Percentiles rank a stretch among this genome's conserved stretches.
Evolutionary conservation across 495 filamentous ascomycete genomes (phyloP).

Genomic region (Xylaria castorea): DNA sequence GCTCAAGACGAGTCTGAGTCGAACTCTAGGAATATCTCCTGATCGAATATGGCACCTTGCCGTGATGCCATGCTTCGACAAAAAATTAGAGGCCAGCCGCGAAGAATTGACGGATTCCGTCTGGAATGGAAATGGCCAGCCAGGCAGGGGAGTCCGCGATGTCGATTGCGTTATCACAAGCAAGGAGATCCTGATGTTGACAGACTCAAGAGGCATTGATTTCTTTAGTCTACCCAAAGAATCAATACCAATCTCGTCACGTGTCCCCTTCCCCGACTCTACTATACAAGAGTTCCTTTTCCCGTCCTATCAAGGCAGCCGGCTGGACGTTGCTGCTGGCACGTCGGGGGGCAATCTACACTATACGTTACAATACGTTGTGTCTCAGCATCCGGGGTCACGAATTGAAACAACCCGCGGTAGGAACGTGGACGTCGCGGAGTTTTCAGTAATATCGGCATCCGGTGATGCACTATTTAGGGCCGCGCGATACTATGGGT

Average conservation of each 20-base stretch:
- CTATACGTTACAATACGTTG: conserved; percentile 76
- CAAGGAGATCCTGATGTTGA: conserved; percentile 88
- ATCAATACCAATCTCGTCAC: conserved; percentile 45
- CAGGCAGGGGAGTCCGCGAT: conserved; percentile 71
- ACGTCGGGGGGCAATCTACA: conserved; percentile 90
- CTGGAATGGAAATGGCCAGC: conserved; percentile 63
- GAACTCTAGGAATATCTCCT: conserved; percentile 70
- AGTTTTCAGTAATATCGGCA: conserved; percentile 69
- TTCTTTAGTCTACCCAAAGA: conserved; percentile 71
- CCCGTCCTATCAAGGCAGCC: conserved; percentile 43
- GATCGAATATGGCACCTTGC: conserved; percentile 91
- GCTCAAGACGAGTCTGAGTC: conserved; percentile 81
- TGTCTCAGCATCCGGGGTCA: conserved; percentile 71
- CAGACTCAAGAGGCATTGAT: conserved; percentile 74
- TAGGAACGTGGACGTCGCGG: conserved; percentile 87
- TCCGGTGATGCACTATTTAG: conserved; percentile 70
- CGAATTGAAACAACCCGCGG: conserved; percentile 72
- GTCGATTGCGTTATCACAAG: conserved; percentile 98
- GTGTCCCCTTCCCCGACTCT: conserved; percentile 69
- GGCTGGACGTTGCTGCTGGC: conserved; percentile 56
- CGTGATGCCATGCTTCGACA: conserved; percentile 98
- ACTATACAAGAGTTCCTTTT: conserved; percentile 76
- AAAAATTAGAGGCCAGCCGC: conserved; percentile 95
- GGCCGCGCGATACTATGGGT: conserved; percentile 92
- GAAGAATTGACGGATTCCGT: conserved; percentile 84